phyloP scores from a whole-genome alignment of 768 basidiomycete species.

The Lentinula edodes region DNA sequence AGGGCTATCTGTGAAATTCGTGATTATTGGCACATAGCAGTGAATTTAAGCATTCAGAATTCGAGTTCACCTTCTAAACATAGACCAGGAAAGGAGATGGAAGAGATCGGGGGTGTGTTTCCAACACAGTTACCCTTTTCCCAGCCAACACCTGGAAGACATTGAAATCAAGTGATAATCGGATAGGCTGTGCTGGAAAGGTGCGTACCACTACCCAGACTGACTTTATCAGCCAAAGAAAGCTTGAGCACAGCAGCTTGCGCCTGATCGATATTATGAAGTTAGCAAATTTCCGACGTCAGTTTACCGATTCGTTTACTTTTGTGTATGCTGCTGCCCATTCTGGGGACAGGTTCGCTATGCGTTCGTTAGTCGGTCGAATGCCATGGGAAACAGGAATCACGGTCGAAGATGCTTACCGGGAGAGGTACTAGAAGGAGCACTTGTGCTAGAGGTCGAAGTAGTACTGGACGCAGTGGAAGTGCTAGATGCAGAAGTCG shows the following conservation, averaged over 20 bases:
- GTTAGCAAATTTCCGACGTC: neutral
- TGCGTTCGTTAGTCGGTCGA: neutral
- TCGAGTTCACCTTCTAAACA: constrained; percentile 35
- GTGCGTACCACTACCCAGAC: constrained; percentile 43
- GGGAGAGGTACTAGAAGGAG: constrained; percentile 17
- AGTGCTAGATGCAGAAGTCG: constrained; percentile 10
- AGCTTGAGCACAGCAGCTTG: constrained; percentile 42
- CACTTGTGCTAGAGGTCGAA: constrained; percentile 13
- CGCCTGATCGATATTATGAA: constrained; percentile 28
- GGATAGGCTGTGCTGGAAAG: neutral
- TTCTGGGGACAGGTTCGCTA: constrained; percentile 40
- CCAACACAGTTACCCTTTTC: constrained; percentile 44
- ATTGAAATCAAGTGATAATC: constrained; percentile 3
- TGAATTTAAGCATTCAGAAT: neutral
- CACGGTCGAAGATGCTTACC: constrained; percentile 7
- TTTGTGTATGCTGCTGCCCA: constrained; percentile 52
- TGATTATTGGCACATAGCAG: neutral
- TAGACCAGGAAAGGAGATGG: constrained; percentile 44
- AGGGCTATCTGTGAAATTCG: constrained; percentile 30
- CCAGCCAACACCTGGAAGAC: constrained; percentile 33
- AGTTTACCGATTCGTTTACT: constrained; percentile 18
- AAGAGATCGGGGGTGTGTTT: constrained; percentile 41
- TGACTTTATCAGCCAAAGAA: constrained; percentile 52
- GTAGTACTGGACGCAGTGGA: constrained; percentile 13
- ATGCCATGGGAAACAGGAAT: neutral